Evolutionary conservation across 495 filamentous ascomycete genomes (phyloP).

Genomic region (Penicillium steckii): DNA sequence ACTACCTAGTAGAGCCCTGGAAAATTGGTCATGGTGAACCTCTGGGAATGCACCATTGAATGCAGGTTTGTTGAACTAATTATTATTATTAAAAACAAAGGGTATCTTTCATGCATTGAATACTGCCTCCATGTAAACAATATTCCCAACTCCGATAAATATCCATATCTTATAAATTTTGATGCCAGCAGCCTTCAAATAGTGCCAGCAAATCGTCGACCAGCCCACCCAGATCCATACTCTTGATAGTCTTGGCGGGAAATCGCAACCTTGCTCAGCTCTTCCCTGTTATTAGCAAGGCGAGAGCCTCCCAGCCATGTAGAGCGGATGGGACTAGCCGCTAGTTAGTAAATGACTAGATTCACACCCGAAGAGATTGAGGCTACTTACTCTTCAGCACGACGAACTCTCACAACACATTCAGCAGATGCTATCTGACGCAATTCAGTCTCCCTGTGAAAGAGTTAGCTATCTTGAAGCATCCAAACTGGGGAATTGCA

Average conservation of each 20-base stretch:
- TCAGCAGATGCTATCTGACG: conserved; percentile 72
- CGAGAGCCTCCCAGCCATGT: conserved; percentile 83
- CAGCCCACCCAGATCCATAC: conserved; percentile 74
- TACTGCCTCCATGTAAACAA: conserved; percentile 5
- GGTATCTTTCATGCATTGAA: conserved; percentile 24
- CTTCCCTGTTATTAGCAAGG: conserved; percentile 65
- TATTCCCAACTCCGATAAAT: conserved; percentile 12
- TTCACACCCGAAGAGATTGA: conserved; percentile 2
- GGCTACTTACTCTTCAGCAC: conserved; percentile 63
- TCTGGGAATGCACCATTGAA: neutral
- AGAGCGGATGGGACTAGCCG: conserved; percentile 64
- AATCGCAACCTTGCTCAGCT: conserved; percentile 62
- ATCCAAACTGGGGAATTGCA: neutral
- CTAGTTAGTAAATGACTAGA: conserved; percentile 4
- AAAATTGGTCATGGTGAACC: neutral
- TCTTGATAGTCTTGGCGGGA: conserved; percentile 90
- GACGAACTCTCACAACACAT: conserved; percentile 70
- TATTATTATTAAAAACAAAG: conserved; percentile 17
- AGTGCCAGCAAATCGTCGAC: conserved; percentile 63
- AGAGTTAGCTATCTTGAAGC: neutral
- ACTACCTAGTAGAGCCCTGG: neutral
- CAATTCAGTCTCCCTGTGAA: conserved; percentile 63
- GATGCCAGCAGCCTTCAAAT: conserved; percentile 14
- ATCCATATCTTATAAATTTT: neutral
- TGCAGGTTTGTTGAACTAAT: conserved; percentile 2